These are phyloP conservation scores for Shiraia bambusicola DNA, from an alignment of 2,329 filamentous ascomycete genomes.

Conservation along the genomic window DNA sequence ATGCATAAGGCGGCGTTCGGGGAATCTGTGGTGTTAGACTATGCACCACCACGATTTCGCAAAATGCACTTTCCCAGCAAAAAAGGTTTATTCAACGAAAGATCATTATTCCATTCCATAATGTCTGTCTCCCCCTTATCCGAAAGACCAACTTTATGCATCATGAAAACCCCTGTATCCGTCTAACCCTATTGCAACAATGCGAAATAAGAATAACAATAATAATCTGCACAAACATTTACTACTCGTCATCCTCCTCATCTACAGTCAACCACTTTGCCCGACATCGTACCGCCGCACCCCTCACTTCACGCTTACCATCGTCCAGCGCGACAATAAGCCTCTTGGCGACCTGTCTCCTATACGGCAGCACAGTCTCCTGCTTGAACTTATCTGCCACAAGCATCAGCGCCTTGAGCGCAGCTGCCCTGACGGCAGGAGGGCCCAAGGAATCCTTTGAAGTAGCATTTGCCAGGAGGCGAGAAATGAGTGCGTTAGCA, in stretches of 20 bases:
- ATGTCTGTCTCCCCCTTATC: neutral
- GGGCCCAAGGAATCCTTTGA: conserved; percentile 23
- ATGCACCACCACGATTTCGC: conserved; percentile 28
- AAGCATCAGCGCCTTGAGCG: conserved; percentile 51
- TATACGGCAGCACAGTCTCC: conserved; percentile 58
- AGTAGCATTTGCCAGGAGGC: conserved; percentile 53
- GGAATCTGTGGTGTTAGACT: conserved; percentile 12
- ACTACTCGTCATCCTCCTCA: conserved; percentile 56
- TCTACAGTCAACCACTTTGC: conserved; percentile 62
- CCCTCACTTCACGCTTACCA: conserved; percentile 61
- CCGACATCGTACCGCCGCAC: conserved; percentile 62
- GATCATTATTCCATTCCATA: no score
- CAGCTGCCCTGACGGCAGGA: conserved; percentile 49
- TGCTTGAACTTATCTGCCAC: conserved; percentile 52
- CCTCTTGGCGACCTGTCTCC: conserved; percentile 58
- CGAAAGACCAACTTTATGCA: neutral
- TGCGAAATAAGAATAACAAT: neutral
- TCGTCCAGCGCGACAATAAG: conserved; percentile 62
- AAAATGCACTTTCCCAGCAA: no score
- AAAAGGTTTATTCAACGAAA: no score
- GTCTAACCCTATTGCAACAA: neutral
- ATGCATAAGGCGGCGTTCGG: conserved; percentile 38
- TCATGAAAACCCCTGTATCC: neutral
- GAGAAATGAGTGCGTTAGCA: conserved; percentile 57
- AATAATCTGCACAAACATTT: neutral